These are phyloP conservation scores for Somion occarium DNA, from an alignment of 1,284 basidiomycete species.

Conservation along the genomic window DNA sequence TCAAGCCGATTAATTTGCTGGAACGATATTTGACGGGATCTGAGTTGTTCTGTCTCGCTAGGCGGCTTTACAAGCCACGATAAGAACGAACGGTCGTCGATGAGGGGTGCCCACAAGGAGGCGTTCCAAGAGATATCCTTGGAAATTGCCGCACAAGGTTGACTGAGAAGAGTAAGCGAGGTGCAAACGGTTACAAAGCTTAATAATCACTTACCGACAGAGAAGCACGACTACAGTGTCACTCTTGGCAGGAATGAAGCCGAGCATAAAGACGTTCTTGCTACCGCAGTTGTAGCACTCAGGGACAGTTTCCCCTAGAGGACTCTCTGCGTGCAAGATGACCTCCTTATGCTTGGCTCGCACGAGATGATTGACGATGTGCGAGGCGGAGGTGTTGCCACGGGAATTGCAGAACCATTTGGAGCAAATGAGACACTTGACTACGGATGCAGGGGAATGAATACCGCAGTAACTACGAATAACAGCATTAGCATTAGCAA, in stretches of 20 bases:
- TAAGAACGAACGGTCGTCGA: slow-evolving; percentile 96
- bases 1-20: slow-evolving; percentile 96
- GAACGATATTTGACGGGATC: slow-evolving; percentile 94
- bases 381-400: slow-evolving; percentile 95
- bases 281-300: slow-evolving; percentile 99
- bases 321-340: slow-evolving; percentile 91
- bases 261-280: slow-evolving; percentile 99
- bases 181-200: too few species aligned
- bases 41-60: slow-evolving; percentile 90
- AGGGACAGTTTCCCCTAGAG: slow-evolving; percentile 94
- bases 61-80: slow-evolving; percentile 99
- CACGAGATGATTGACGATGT: slow-evolving; percentile 98
- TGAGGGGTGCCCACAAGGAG: slow-evolving; percentile 95
- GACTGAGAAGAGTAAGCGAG: slow-evolving; percentile 76
- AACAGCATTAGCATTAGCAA: slow-evolving; percentile 6
- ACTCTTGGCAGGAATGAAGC: slow-evolving; percentile 98
- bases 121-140: slow-evolving; percentile 99
- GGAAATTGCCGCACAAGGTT: slow-evolving; percentile 96
- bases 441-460: slow-evolving; percentile 94
- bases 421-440: slow-evolving; percentile 92
- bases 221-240: slow-evolving; percentile 99
- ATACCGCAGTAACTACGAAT: slow-evolving; percentile 91
- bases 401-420: slow-evolving; percentile 99
- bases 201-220: slow-evolving; percentile 66
- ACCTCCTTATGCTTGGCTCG: slow-evolving; percentile 99